Conservation (phyloP, 2,329 filamentous ascomycete species). For the Pseudogymnoascus sp. region DNA sequence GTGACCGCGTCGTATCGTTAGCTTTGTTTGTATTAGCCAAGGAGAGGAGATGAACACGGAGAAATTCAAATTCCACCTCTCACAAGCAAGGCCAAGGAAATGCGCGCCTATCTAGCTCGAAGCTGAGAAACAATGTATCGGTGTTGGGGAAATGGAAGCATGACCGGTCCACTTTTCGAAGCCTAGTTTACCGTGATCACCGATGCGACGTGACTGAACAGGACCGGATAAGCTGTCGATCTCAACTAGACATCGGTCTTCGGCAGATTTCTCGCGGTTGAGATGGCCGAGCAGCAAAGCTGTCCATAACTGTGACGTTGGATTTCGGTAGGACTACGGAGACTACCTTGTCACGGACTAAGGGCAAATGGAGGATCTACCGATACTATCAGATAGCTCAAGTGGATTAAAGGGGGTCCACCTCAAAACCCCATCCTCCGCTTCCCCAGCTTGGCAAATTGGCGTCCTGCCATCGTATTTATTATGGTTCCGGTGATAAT, state of each 20-base stretch:
- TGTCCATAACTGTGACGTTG: neutral
- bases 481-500: neutral
- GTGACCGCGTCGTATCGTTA: conserved; percentile 2
- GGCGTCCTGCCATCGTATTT: neutral
- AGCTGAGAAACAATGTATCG: neutral
- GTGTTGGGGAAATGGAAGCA: neutral
- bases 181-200: neutral
- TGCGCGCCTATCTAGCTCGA: neutral
- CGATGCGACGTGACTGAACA: neutral
- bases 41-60: neutral
- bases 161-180: neutral
- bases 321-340: neutral
- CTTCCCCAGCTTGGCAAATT: conserved; percentile 1
- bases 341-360: neutral
- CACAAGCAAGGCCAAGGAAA: neutral
- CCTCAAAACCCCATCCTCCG: neutral
- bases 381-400: neutral
- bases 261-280: neutral
- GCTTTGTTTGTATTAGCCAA: neutral
- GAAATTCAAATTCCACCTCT: neutral
- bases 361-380: neutral
- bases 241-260: neutral
- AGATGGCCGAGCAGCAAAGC: neutral
- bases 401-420: neutral
- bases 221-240: neutral